Evolutionary conservation across 2,329 filamentous ascomycete species (phyloP), one percentile per base, ranked within the genome.

Genomic region (Graphilbum sp.): DNA sequence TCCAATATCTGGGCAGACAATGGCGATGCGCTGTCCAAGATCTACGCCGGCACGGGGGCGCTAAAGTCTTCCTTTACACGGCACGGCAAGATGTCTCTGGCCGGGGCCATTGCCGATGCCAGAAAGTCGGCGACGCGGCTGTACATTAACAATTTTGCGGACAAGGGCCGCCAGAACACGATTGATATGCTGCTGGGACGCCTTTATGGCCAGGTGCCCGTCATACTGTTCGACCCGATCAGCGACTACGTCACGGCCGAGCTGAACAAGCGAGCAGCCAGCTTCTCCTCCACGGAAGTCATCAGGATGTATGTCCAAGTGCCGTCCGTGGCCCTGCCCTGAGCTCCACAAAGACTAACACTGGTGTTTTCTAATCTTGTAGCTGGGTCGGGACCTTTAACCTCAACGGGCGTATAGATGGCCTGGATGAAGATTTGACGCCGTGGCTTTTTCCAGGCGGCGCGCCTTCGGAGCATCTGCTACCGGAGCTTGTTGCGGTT

Each of bases 71-170:
- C 87, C 0, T 96, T 94, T 49, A 98, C 90, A 2, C 72, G 90
- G 40, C 77, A 82, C 51, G 90, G 90, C 25, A 96, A 95, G 58
- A 95, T 94, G 84, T 94, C 87, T 11, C 58, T 96, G 19, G 84
- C 87, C 1, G 90, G 90, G 21, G 84, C 87, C 11, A 73, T 98
- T 47, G 87, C 90, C n/a, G 90, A 98, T 60, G 81, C 86, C 33
- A 75, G 88, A 39, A 98, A 98, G 58, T 94, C 85, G 46, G 87
- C 88, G 1, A 90, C 90, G 37, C 72, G 90, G 42, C 72, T 95
- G 45, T 96, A 95, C 53, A 88, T 95, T 60, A 98, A 98, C 60
- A 96, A 95, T 53, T 96, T 98, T 54, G 74, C 86, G 9, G 90
- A 98, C 55, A 93, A 93, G 46, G 82, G 79, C 18, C 71, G 86